Evolutionary conservation across 192 early-diverging fungal species (phyloP).

Genomic region (Mortierella hygrophila): DNA sequence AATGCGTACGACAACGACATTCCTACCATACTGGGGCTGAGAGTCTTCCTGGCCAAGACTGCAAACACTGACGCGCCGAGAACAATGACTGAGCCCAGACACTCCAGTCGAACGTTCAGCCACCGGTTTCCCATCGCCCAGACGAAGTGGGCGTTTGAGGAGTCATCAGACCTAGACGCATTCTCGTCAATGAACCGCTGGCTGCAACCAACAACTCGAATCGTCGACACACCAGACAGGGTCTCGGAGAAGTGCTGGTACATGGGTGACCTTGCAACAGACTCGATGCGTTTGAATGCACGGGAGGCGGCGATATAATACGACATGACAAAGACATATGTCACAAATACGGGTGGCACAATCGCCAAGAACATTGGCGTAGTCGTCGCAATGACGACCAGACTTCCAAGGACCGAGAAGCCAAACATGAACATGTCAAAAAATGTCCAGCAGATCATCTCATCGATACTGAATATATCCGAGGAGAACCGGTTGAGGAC

Average conservation of each 20-base stretch:
- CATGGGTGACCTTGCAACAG: slow-evolving; percentile 74
- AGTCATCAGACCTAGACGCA: not conserved
- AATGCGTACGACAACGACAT: slow-evolving; percentile 74
- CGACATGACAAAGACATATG: slow-evolving; percentile 34
- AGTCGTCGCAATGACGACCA: slow-evolving; percentile 9
- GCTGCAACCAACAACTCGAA: slow-evolving; percentile 47
- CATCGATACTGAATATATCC: slow-evolving; percentile 69
- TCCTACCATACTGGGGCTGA: slow-evolving; percentile 73
- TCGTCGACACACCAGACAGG: slow-evolving; percentile 59
- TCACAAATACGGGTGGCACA: slow-evolving; percentile 23
- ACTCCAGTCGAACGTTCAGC: slow-evolving; percentile 80
- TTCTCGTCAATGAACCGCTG: slow-evolving; percentile 71
- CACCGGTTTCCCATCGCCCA: slow-evolving; percentile 75
- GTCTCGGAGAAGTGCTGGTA: slow-evolving; percentile 70
- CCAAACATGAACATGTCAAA: slow-evolving; percentile 15
- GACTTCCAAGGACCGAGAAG: slow-evolving; percentile 8
- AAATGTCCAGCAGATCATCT: not conserved
- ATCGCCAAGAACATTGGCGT: slow-evolving; percentile 15
- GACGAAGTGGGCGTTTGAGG: slow-evolving; percentile 74
- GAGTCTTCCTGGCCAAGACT: slow-evolving; percentile 70
- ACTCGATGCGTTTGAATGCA: slow-evolving; percentile 79
- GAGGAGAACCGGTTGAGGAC: slow-evolving; percentile 89
- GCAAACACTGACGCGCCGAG: slow-evolving; percentile 81
- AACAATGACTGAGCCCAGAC: slow-evolving; percentile 76
- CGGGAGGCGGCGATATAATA: slow-evolving; percentile 72